phyloP scores from a whole-genome alignment of 176 grass and related monocot genomes.

The Oryza australiensis region DNA sequence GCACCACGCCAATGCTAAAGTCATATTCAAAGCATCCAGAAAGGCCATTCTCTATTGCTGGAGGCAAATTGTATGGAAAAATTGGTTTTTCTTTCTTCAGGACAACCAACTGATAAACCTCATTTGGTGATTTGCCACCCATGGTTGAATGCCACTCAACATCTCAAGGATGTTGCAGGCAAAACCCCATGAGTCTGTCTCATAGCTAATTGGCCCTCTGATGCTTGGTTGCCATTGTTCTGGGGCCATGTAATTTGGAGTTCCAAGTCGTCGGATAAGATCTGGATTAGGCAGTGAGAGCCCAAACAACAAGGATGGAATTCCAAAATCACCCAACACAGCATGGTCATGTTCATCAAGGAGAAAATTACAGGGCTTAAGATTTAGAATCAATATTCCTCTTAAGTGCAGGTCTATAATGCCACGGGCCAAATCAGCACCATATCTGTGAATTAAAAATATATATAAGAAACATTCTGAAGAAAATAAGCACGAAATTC shows the following conservation, averaged over 20 bases:
- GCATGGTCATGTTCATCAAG: slow-evolving; percentile 59
- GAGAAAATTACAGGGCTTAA: slow-evolving; percentile 94
- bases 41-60: slow-evolving; percentile 65
- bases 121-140: slow-evolving; percentile 75
- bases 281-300: slow-evolving; percentile 74
- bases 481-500: not conserved
- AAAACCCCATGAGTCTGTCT: slow-evolving; percentile 92
- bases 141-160: slow-evolving; percentile 84
- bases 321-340: slow-evolving; percentile 87
- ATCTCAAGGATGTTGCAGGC: slow-evolving; percentile 96
- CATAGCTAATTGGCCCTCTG: slow-evolving; percentile 77
- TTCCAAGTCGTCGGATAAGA: slow-evolving; percentile 74
- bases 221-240: slow-evolving; percentile 92
- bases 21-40: slow-evolving; percentile 85
- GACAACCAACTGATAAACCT: slow-evolving; percentile 87
- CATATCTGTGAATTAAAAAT: slow-evolving; percentile 59
- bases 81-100: slow-evolving; percentile 84
- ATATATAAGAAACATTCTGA: not conserved
- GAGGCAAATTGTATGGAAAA: slow-evolving; percentile 67
- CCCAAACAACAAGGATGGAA: slow-evolving; percentile 71
- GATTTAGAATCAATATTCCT: slow-evolving; percentile 75
- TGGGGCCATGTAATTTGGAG: slow-evolving; percentile 97
- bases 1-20: too few relatives aligned
- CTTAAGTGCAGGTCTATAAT: slow-evolving; percentile 73
- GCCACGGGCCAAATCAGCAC: slow-evolving; percentile 77